phyloP scores from a whole-genome alignment of 306 rosid species.

The Rosa chinensis region DNA sequence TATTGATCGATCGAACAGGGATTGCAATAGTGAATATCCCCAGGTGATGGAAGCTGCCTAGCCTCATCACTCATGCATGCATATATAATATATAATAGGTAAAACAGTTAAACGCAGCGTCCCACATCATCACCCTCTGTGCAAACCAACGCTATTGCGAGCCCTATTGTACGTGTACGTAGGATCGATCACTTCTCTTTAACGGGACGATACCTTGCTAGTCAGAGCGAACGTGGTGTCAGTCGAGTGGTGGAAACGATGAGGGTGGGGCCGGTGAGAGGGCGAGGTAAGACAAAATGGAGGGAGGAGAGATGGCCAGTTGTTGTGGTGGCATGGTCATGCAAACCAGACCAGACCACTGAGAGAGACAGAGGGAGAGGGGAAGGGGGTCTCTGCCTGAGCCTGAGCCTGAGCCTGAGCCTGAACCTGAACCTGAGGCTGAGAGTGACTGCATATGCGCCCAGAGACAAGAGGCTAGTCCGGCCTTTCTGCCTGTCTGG shows the following conservation, averaged over 20 bases:
- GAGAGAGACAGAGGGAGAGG: neutral
- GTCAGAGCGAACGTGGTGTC: neutral
- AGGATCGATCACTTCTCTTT: neutral
- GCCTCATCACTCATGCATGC: neutral
- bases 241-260: neutral
- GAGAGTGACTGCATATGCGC: neutral
- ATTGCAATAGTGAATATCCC: neutral
- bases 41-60: neutral
- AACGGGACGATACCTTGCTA: neutral
- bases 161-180: neutral
- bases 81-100: neutral
- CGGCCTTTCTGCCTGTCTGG: neutral
- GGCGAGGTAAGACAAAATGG: slow-evolving; percentile 35
- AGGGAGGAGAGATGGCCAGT: slow-evolving; percentile 10
- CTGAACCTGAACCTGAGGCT: neutral
- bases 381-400: neutral
- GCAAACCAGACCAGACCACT: neutral
- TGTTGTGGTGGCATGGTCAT: neutral
- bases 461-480: slow-evolving; percentile 1
- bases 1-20: neutral
- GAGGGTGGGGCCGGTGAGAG: neutral
- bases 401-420: neutral
- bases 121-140: neutral
- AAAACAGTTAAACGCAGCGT: neutral
- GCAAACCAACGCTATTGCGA: neutral